phyloP scores from a whole-genome alignment of 2,329 filamentous ascomycete species.

The Ophiostoma pallidulum region DNA sequence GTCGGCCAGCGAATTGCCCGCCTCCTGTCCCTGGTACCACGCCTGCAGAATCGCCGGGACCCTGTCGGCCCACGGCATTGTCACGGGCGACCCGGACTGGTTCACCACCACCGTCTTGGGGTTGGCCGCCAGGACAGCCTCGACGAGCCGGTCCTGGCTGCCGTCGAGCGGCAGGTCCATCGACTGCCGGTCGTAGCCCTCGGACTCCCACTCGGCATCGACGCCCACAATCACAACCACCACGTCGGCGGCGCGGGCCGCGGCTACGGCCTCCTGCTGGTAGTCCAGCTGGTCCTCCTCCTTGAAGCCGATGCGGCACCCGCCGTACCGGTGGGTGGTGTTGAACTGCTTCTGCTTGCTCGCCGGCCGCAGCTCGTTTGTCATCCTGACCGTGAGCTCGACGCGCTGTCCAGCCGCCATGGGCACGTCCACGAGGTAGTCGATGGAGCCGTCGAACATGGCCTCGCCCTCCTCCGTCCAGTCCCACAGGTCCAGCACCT shows the following conservation, averaged over 20 bases:
- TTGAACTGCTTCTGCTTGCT: conserved; percentile 48
- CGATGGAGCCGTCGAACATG: conserved; percentile 60
- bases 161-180: conserved; percentile 50
- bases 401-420: conserved; percentile 51
- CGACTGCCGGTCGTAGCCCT: conserved; percentile 57
- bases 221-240: conserved; percentile 60
- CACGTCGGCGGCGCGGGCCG: conserved; percentile 53
- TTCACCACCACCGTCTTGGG: conserved; percentile 58
- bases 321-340: conserved; percentile 57
- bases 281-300: conserved; percentile 53
- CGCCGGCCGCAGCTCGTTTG: conserved; percentile 53
- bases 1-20: conserved; percentile 58
- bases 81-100: conserved; percentile 58
- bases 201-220: conserved; percentile 67
- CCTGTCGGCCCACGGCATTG: conserved; percentile 59
- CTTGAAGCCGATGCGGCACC: conserved; percentile 62
- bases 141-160: conserved; percentile 53
- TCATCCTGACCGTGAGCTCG: conserved; percentile 55
- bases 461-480: conserved; percentile 61
- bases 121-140: conserved; percentile 53
- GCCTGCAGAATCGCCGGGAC: conserved; percentile 60
- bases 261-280: conserved; percentile 54
- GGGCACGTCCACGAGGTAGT: conserved; percentile 51
- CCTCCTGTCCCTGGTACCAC: conserved; percentile 63
- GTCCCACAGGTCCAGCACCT: conserved; percentile 57